Base-by-base conservation (phyloP, 495 filamentous ascomycete species). In the Talaromyces liani region DNA sequence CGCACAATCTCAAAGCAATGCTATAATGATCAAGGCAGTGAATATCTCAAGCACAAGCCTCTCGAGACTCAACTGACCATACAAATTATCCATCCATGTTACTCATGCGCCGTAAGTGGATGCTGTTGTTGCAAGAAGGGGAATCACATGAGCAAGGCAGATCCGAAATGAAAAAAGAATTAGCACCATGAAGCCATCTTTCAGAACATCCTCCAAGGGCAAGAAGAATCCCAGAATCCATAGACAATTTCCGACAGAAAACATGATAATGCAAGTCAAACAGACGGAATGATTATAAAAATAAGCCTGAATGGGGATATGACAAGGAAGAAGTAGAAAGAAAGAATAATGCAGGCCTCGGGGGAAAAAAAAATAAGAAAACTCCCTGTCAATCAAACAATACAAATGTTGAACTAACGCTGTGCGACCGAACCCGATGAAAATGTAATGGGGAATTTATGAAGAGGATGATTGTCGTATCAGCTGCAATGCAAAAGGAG, bases 401-500 rank as follows among this genome's bases (percentile, higher is more conserved):
- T 63, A 67, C 65, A 68, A 67, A 65, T 62, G 63, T 63, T 61
- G 53, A 58, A 64, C 54, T 56, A 61, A 62, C 60, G 60, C 60
- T 62, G 60, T 36, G 60, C 60, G 45, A 53, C 27, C 47, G 60
- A 54, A 65, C 64, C 69, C 66, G 62, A 64, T 53, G 63, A 66
- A 60, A 64, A 70, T 63, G 69, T 66, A 67, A 72, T 71, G 67
- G 67, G 67, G 27, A 69, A 68, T 72, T 72, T 70, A 72, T 69
- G 66, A 70, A 66, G 63, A 69, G 63, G 69, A 71, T 64, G 60
- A 71, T 70, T 70, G 68, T 67, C 69, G 70, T 70, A 64, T 65
- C 69, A 73, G 72, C 72, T 75, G 73, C 74, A 75, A 73, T 76
- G 74, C 77, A 66, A 71, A 72, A 72, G 71, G 70, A 72, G 73